Evolutionary conservation across 164 flowering plant genomes (phyloP).

Genomic region (Nymphaea thermarum): DNA sequence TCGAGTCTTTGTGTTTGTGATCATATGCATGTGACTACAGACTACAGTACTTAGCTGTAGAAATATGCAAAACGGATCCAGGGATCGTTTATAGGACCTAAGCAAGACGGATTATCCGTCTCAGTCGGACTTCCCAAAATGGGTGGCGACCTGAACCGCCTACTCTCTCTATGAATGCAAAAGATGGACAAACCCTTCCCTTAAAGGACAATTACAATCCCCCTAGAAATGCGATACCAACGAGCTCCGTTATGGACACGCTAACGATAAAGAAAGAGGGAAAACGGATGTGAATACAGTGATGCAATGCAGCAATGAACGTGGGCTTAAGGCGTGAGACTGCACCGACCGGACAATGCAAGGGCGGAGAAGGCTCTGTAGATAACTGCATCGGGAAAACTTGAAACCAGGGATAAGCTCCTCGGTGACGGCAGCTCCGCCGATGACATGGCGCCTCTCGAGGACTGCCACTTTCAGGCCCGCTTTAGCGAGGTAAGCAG

Average conservation of each 20-base stretch:
- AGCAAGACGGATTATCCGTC: too few relatives aligned
- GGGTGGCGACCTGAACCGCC: too few relatives aligned
- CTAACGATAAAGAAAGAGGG: neutral
- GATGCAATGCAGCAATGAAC: neutral
- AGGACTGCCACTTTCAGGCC: conserved; percentile 93
- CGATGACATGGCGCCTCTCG: conserved; percentile 84
- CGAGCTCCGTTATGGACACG: neutral
- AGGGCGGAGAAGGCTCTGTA: conserved; percentile 96
- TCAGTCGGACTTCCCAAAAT: too few relatives aligned
- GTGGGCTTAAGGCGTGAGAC: neutral
- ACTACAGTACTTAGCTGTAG: too few relatives aligned
- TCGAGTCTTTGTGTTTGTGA: too few relatives aligned
- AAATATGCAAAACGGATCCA: too few relatives aligned
- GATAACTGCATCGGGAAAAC: conserved; percentile 96
- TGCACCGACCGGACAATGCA: conserved; percentile 43
- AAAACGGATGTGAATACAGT: conserved; percentile 4
- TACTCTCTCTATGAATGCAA: too few relatives aligned
- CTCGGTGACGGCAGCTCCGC: conserved; percentile 95
- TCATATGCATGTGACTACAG: too few relatives aligned
- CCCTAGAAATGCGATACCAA: too few relatives aligned
- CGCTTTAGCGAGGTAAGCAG: conserved; percentile 83
- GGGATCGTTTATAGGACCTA: too few relatives aligned
- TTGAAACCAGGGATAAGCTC: conserved; percentile 87
- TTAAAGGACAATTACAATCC: too few relatives aligned
- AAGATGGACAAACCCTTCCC: too few relatives aligned